A percentile compares a stretch with the other conserved stretches of the same genome.
These are phyloP conservation scores for Colletotrichum incanum DNA, from an alignment of 2,329 filamentous ascomycete species.

Conservation along the genomic window DNA sequence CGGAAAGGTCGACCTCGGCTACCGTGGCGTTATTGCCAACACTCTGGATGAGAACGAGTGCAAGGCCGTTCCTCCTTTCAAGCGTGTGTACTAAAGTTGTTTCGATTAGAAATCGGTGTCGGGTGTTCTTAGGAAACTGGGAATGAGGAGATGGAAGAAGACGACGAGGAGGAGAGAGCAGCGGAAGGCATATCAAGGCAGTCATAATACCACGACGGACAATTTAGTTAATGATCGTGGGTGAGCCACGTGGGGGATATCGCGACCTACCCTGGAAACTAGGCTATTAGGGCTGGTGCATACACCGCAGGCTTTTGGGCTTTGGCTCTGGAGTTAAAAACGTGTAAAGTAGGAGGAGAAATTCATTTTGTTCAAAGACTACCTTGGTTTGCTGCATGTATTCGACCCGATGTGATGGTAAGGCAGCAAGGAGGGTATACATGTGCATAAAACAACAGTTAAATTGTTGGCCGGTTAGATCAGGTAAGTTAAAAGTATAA, in stretches of 20 bases:
- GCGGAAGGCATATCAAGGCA: conserved; percentile 20
- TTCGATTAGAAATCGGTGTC: conserved; percentile 38
- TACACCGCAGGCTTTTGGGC: conserved; percentile 38
- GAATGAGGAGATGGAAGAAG: conserved; percentile 12
- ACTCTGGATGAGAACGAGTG: conserved; percentile 97
- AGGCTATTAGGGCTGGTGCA: conserved; percentile 33
- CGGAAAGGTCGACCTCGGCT: conserved; percentile 86
- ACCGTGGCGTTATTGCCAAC: conserved; percentile 85
- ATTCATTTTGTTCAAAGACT: conserved; percentile 42
- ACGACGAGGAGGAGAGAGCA: conserved; percentile 6
- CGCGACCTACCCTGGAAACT: conserved; percentile 23
- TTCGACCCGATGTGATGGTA: neutral
- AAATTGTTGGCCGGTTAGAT: too few species aligned
- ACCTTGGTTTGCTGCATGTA: neutral
- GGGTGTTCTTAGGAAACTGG: conserved; percentile 31
- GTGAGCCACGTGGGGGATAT: conserved; percentile 19
- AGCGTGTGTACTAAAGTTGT: conserved; percentile 83
- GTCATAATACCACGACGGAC: conserved; percentile 37
- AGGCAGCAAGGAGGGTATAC: neutral
- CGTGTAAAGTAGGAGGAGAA: conserved; percentile 42
- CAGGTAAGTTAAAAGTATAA: too few species aligned
- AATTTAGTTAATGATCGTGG: conserved; percentile 38
- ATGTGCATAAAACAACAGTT: neutral
- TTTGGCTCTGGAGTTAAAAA: conserved; percentile 43
- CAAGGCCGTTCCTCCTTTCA: conserved; percentile 96